Conservation (phyloP, 179 eudicot species). For the Nepenthes alata region DNA sequence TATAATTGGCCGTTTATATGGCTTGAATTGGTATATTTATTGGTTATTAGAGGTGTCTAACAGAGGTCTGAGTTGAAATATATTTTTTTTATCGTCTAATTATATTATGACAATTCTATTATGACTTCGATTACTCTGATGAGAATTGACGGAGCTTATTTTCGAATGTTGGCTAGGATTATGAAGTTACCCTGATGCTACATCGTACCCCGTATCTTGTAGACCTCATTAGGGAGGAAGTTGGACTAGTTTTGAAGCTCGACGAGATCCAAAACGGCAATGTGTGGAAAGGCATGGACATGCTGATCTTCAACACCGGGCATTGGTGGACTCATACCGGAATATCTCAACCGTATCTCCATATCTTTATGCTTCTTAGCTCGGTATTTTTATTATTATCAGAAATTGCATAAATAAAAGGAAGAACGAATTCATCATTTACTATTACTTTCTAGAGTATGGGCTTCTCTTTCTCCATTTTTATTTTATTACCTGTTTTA, state of each 20-base stretch:
- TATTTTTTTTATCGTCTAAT: no score
- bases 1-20: no score
- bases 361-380: neutral
- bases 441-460: no score
- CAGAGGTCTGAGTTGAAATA: no score
- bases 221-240: constrained; percentile 39
- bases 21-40: no score
- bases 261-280: constrained; percentile 52
- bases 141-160: neutral
- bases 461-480: neutral
- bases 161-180: constrained; percentile 32
- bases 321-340: constrained; percentile 93
- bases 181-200: constrained; percentile 33
- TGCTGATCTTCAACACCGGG: constrained; percentile 73
- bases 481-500: neutral
- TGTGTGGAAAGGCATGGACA: constrained; percentile 65
- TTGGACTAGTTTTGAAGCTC: constrained; percentile 46
- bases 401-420: neutral
- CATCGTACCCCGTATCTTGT: constrained; percentile 54
- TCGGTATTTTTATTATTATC: neutral
- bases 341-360: constrained; percentile 42
- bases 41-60: no score
- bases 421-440: neutral
- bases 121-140: no score
- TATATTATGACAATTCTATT: no score